phyloP scores from a whole-genome alignment of 495 filamentous ascomycete genomes.

The Aspergillus indologenus region DNA sequence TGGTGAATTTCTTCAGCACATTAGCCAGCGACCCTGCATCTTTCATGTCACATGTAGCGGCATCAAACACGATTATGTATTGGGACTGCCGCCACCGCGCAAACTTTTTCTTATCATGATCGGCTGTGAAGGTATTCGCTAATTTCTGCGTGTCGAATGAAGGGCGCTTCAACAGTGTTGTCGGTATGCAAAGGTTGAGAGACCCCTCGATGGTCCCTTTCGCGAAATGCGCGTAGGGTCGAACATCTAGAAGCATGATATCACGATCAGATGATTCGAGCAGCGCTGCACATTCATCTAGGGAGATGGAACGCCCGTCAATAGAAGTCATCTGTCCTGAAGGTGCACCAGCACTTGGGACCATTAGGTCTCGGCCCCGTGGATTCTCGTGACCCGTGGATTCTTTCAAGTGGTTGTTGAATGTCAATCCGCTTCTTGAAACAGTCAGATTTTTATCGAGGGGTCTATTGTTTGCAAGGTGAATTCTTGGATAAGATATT shows the following conservation, averaged over 20 bases:
- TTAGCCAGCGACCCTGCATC: constrained; percentile 76
- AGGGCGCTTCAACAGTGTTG: constrained; percentile 84
- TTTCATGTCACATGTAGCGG: constrained; percentile 66
- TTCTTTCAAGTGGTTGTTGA: constrained; percentile 23
- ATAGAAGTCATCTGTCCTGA: not conserved
- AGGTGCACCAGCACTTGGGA: not conserved
- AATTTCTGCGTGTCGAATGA: constrained; percentile 92
- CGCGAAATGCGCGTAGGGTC: constrained; percentile 79
- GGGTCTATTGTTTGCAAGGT: constrained; percentile 72
- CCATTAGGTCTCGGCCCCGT: constrained; percentile 17
- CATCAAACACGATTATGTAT: constrained; percentile 85
- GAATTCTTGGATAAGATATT: constrained; percentile 62
- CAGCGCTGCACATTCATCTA: constrained; percentile 62
- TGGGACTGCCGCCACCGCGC: constrained; percentile 68
- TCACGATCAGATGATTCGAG: constrained; percentile 55
- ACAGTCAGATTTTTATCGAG: constrained; percentile 67
- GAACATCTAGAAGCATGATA: constrained; percentile 79
- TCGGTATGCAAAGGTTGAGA: constrained; percentile 92
- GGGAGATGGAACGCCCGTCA: constrained; percentile 44
- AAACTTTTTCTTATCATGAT: constrained; percentile 70
- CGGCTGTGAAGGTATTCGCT: constrained; percentile 78
- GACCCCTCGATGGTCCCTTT: constrained; percentile 71
- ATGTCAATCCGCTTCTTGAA: constrained; percentile 33
- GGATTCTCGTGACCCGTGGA: constrained; percentile 22
- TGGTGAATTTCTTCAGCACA: constrained; percentile 86